These are phyloP conservation scores for Lotus japonicus DNA, from an alignment of 306 rosid species.

Conservation along the genomic window DNA sequence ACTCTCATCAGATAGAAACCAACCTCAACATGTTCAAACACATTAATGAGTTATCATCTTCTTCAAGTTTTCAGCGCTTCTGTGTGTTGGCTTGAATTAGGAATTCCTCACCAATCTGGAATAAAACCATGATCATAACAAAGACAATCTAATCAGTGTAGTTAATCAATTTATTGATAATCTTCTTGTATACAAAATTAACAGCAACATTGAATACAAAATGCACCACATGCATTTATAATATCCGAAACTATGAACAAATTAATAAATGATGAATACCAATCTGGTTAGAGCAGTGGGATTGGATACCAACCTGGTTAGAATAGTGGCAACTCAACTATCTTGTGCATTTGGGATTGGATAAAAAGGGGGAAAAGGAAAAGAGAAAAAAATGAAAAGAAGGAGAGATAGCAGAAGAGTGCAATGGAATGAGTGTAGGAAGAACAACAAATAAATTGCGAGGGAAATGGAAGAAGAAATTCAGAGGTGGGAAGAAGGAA, in stretches of 20 bases:
- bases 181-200: not conserved
- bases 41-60: constrained; percentile 39
- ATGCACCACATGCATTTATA: not conserved
- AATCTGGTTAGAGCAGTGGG: too few species aligned
- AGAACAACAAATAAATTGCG: too few species aligned
- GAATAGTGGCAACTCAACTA: too few species aligned
- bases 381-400: too few species aligned
- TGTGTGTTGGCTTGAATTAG: constrained; percentile 89
- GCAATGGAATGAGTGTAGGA: too few species aligned
- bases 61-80: constrained; percentile 65
- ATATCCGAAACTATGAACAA: constrained; percentile 10
- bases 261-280: too few species aligned
- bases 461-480: too few species aligned
- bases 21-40: constrained; percentile 69
- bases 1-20: constrained; percentile 14
- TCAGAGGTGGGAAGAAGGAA: too few species aligned
- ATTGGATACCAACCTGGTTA: too few species aligned
- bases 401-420: too few species aligned
- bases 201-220: not conserved
- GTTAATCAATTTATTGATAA: not conserved
- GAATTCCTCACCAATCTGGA: constrained; percentile 59
- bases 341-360: too few species aligned
- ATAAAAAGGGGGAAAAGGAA: too few species aligned
- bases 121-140: not conserved
- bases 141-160: not conserved